Percentiles rank a stretch among this genome's conserved stretches.
These are phyloP conservation scores for Chernovozyma aurita DNA, from an alignment of 1,139 yeast genomes.

Conservation along the genomic window DNA sequence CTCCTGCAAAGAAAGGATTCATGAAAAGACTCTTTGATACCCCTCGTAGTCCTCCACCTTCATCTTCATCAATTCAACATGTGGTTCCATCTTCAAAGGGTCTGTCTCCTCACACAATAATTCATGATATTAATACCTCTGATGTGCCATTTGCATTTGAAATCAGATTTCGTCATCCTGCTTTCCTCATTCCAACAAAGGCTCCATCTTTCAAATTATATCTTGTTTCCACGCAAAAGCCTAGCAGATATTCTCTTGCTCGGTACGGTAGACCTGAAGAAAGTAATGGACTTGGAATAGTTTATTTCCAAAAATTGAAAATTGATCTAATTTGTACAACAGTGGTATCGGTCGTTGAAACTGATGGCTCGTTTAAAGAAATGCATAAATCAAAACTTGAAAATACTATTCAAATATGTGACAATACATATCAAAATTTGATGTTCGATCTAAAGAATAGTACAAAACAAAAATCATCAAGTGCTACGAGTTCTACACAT, in stretches of 20 bases:
- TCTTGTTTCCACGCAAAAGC: conserved; percentile 31
- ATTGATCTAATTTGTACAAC: conserved; percentile 34
- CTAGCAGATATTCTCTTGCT: conserved; percentile 32
- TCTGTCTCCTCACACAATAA: not conserved
- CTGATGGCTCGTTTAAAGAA: conserved; percentile 20
- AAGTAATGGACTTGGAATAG: conserved; percentile 45
- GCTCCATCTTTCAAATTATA: conserved; percentile 37
- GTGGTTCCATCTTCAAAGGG: not conserved
- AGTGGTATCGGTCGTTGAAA: conserved; percentile 31
- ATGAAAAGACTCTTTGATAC: conserved; percentile 1
- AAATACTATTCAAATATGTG: conserved; percentile 25
- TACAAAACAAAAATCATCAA: conserved; percentile 21
- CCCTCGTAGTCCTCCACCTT: conserved; percentile 7
- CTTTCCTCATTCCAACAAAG: conserved; percentile 39
- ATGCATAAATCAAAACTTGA: conserved; percentile 29
- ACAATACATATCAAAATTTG: conserved; percentile 30
- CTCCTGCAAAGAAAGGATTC: not conserved
- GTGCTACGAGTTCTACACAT: conserved; percentile 17
- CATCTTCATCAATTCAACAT: not conserved
- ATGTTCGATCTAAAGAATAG: conserved; percentile 39
- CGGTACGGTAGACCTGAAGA: conserved; percentile 36
- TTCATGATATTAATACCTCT: conserved; percentile 14
- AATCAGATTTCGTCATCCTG: conserved; percentile 43
- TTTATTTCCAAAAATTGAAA: conserved; percentile 36
- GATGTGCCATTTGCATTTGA: conserved; percentile 46